These are phyloP conservation scores for Diaporthe vaccinii DNA, from an alignment of 2,329 filamentous ascomycete genomes.

Conservation along the genomic window DNA sequence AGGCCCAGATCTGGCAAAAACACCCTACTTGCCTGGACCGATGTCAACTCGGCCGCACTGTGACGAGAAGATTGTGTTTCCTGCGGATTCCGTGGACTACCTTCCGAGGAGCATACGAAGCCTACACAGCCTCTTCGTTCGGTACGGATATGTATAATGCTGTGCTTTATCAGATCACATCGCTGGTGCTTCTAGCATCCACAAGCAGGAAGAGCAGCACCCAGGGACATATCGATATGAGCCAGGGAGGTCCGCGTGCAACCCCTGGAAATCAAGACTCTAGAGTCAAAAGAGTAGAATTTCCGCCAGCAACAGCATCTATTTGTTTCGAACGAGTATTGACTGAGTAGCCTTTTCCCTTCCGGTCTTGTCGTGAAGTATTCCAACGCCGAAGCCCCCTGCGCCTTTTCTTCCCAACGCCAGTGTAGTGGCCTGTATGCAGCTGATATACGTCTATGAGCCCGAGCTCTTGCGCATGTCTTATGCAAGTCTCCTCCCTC, in stretches of 20 bases:
- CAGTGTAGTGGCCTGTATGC: neutral
- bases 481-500: neutral
- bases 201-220: neutral
- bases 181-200: neutral
- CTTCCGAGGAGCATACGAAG: neutral
- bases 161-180: neutral
- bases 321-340: neutral
- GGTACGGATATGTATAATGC: neutral
- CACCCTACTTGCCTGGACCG: neutral
- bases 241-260: neutral
- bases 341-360: neutral
- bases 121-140: neutral
- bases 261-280: no score
- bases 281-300: neutral
- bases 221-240: no score
- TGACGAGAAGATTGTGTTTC: neutral
- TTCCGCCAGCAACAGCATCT: neutral
- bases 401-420: conserved; percentile 19
- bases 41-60: neutral
- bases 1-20: neutral
- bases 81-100: neutral
- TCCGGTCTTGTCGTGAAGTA: neutral
- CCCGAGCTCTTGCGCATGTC: neutral
- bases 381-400: conserved; percentile 1
- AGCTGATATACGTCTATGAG: neutral